Evolutionary conservation across 2,329 filamentous ascomycete genomes (phyloP), one percentile per base, ranked within the genome.

Genomic region (Neobulgaria alba): DNA sequence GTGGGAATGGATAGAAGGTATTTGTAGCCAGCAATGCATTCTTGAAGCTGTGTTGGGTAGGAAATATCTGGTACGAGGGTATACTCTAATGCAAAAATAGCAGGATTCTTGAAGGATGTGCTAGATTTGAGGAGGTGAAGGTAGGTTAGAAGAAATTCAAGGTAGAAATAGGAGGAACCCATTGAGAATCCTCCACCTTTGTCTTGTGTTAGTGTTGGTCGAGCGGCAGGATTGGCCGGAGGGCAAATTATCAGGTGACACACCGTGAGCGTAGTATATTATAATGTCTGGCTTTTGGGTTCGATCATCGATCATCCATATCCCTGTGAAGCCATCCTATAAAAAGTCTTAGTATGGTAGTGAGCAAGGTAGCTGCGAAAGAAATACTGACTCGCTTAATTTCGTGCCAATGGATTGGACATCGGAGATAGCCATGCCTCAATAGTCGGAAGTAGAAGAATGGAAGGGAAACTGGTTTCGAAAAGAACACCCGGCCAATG

Each of bases 191-290:
- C 87, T 16, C 87, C 87, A 12, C 83, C 79, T 83, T n/a, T 4
- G 3, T 15, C 10, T 3, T 17, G 17, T 4, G 10, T 33, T 4
- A 33, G 31, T 16, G 10, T 15, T 4, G 14, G 3, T 33, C 14
- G 4, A 4, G 5, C n/a, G n/a, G n/a, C n/a, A n/a, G n/a, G n/a
- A n/a, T n/a, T n/a, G n/a, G n/a, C n/a, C n/a, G n/a, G n/a, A n/a
- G n/a, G n/a, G n/a, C n/a, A 17, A 16, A 33, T 16, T 4, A 14
- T 33, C 17, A 16, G 3, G 10, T 14, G 16, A 50, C 68, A 51
- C 63, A 81, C 82, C 86, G 58, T 93, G 86, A 30, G 76, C 75
- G 58, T 92, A 92, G 58, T 87, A 90, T 2, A 93, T 62, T n/a
- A 88, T 78, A 41, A 92, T 66, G 57, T 92, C 85, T 0, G 85